A percentile compares a stretch with the other conserved stretches of the same genome.
phyloP scores from a whole-genome alignment of 768 basidiomycete genomes.

The Suillus subluteus region DNA sequence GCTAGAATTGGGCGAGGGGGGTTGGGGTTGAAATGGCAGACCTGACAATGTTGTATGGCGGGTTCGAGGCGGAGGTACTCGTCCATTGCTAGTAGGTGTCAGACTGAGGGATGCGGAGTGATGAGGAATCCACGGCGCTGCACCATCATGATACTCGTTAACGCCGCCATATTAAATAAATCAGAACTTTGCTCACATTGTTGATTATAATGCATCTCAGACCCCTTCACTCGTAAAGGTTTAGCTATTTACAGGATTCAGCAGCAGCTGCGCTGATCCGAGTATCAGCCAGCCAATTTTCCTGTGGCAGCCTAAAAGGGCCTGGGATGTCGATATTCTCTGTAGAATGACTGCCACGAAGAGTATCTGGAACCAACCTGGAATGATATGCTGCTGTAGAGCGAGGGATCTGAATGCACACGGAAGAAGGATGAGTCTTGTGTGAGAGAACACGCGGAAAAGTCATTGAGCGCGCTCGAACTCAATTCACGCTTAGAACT shows the following conservation, averaged over 20 bases:
- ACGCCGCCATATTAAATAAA: background rate
- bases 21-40: constrained; percentile 6
- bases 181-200: constrained; percentile 23
- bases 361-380: background rate
- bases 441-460: constrained; percentile 10
- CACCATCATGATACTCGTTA: constrained; percentile 1
- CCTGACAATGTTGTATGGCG: constrained; percentile 26
- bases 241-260: constrained; percentile 1
- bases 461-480: constrained; percentile 6
- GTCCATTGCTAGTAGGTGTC: constrained; percentile 7
- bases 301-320: background rate
- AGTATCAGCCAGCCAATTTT: background rate
- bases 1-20: constrained; percentile 8
- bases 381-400: background rate
- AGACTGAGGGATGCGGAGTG: constrained; percentile 26
- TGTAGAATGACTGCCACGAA: background rate
- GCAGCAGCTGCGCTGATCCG: background rate
- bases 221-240: background rate
- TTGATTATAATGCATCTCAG: constrained; percentile 35
- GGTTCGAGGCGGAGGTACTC: constrained; percentile 20
- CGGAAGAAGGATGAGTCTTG: background rate
- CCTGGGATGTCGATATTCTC: too few relatives aligned
- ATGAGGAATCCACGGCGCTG: constrained; percentile 25
- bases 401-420: too few relatives aligned
- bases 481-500: constrained; percentile 2